Evolutionary conservation across 1,284 basidiomycete species (phyloP).

Genomic region (Cryptococcus deneoformans): DNA sequence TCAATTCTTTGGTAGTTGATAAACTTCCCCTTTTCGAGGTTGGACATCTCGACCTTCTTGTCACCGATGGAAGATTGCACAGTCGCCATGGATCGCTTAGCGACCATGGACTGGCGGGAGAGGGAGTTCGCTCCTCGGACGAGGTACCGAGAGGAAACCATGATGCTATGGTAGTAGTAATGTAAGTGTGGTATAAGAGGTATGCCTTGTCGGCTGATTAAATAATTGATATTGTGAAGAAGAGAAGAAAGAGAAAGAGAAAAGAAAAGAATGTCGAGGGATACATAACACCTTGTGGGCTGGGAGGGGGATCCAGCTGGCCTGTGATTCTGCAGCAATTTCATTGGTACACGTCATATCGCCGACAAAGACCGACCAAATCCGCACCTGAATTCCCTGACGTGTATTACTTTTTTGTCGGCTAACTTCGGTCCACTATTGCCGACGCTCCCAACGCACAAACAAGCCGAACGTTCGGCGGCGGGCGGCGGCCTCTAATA

Average conservation of each 20-base stretch:
- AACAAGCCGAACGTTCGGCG: not conserved
- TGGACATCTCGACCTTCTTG: slow-evolving; percentile 91
- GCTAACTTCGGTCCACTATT: slow-evolving; percentile 1
- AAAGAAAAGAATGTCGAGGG: not conserved
- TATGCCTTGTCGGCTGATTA: not conserved
- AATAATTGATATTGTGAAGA: not conserved
- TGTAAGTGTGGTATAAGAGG: not conserved
- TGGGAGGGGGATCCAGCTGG: not conserved
- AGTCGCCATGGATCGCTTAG: slow-evolving; percentile 38
- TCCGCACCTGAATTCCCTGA: not conserved
- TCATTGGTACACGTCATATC: slow-evolving; percentile 10
- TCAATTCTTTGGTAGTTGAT: slow-evolving; percentile 99
- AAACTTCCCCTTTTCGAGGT: slow-evolving; percentile 69
- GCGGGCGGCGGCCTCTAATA: too few relatives aligned
- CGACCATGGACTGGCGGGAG: slow-evolving; percentile 22
- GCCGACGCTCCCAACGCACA: not conserved
- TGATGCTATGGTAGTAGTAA: slow-evolving; percentile 9
- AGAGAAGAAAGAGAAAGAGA: not conserved
- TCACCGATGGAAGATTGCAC: slow-evolving; percentile 64
- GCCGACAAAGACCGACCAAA: slow-evolving; percentile 13
- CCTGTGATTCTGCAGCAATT: slow-evolving; percentile 5
- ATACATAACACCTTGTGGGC: not conserved
- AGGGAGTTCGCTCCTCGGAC: slow-evolving; percentile 28
- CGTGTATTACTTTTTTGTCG: slow-evolving; percentile 2
- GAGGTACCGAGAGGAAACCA: slow-evolving; percentile 33